These are phyloP conservation scores for Plenodomus biglobosus DNA, from an alignment of 2,329 filamentous ascomycete genomes.

Conservation along the genomic window DNA sequence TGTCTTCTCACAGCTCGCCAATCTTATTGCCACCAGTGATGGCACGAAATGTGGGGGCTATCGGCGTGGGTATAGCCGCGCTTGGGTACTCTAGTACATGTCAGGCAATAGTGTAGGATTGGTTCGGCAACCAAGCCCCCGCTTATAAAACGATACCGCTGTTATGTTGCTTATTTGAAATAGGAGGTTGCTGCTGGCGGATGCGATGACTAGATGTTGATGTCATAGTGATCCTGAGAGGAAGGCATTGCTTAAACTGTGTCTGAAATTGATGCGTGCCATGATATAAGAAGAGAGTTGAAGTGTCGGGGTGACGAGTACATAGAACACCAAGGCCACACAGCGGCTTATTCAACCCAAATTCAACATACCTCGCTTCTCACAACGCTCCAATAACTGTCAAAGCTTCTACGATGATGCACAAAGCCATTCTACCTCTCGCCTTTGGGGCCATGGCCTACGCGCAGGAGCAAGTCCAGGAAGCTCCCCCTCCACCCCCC, in stretches of 20 bases:
- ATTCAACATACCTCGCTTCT: too few species aligned
- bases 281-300: neutral
- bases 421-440: constrained; percentile 9
- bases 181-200: neutral
- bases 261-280: neutral
- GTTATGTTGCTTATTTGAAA: too few species aligned
- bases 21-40: constrained; percentile 5
- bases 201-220: constrained; percentile 2
- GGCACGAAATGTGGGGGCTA: neutral
- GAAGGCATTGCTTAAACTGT: neutral
- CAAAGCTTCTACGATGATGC: neutral
- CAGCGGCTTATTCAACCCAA: too few species aligned
- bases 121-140: neutral
- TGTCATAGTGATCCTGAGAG: constrained; percentile 3
- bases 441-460: constrained; percentile 13
- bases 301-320: neutral
- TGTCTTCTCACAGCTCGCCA: constrained; percentile 2
- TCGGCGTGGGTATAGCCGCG: constrained; percentile 10
- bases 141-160: neutral
- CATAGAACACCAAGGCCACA: neutral
- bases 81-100: neutral
- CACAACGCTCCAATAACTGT: too few species aligned
- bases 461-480: constrained; percentile 19
- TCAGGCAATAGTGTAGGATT: constrained; percentile 1
- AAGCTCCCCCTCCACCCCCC: constrained; percentile 18